phyloP scores from a whole-genome alignment of 805 yeast genomes.

The Cyberlindnera maclurae region DNA sequence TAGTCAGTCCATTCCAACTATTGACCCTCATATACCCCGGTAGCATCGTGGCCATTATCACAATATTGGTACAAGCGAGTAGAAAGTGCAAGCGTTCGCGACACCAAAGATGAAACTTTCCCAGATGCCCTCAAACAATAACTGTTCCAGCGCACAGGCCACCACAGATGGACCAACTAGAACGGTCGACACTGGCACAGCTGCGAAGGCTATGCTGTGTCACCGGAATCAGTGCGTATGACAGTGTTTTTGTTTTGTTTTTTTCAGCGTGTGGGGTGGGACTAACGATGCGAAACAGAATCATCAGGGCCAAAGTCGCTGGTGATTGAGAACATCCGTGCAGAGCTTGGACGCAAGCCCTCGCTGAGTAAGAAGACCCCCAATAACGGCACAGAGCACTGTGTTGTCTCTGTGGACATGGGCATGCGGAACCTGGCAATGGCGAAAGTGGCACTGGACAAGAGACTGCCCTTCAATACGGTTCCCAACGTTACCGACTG shows the following conservation, averaged over 20 bases:
- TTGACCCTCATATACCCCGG: too few relatives aligned
- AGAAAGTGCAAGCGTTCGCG: too few relatives aligned
- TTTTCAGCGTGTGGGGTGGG: too few relatives aligned
- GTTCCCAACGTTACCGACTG: slow-evolving; percentile 27
- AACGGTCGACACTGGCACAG: slow-evolving; percentile 9
- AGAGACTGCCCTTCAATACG: slow-evolving; percentile 15
- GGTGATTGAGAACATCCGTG: slow-evolving; percentile 4
- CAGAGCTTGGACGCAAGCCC: slow-evolving; percentile 4
- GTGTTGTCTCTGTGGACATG: slow-evolving; percentile 29
- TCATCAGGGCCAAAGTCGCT: slow-evolving; percentile 12
- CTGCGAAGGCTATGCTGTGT: slow-evolving; percentile 11
- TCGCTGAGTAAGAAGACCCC: slow-evolving; percentile 12
- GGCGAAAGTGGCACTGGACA: slow-evolving; percentile 21
- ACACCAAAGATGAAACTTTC: too few relatives aligned
- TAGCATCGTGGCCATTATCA: too few relatives aligned
- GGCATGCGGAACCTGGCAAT: slow-evolving; percentile 32
- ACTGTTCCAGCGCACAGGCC: too few relatives aligned
- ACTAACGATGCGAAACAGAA: too few relatives aligned
- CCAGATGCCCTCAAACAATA: too few relatives aligned
- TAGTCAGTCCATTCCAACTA: too few relatives aligned
- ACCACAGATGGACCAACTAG: slow-evolving; percentile 7
- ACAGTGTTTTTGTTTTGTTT: neutral
- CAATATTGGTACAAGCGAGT: too few relatives aligned
- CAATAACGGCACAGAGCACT: slow-evolving; percentile 14
- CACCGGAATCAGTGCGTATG: slow-evolving; percentile 12